phyloP scores from a whole-genome alignment of 148 eudicot genomes.

The Rhododendron ovatum region DNA sequence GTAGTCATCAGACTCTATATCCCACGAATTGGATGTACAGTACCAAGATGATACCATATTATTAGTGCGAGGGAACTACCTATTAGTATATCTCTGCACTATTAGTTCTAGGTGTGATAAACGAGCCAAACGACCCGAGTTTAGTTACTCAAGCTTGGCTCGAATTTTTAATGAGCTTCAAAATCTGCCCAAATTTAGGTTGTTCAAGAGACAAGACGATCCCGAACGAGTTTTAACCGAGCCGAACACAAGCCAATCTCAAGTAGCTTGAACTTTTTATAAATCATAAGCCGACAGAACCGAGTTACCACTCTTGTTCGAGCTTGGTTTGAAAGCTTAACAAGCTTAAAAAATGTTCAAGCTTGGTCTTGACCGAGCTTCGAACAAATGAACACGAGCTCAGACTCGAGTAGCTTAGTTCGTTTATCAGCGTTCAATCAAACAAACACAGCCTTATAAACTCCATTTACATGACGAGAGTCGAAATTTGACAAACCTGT shows the following conservation, averaged over 20 bases:
- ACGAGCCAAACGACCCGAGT: not conserved
- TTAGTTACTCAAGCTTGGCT: not conserved
- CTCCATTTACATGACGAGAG: not conserved
- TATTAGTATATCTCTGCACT: not conserved
- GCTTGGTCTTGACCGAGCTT: not conserved
- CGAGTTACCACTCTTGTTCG: no score
- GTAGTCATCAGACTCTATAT: not conserved
- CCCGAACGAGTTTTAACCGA: no score
- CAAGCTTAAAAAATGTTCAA: no score
- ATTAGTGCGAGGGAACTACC: not conserved
- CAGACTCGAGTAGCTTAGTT: not conserved
- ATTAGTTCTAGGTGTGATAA: not conserved
- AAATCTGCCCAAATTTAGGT: not conserved
- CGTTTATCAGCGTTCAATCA: not conserved
- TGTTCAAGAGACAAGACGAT: not conserved
- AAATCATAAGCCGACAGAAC: no score
- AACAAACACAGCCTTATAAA: not conserved
- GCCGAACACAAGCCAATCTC: not conserved
- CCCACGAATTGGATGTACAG: not conserved
- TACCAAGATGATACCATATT: not conserved
- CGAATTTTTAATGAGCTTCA: not conserved
- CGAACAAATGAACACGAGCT: not conserved
- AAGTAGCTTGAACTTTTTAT: not conserved
- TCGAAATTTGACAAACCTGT: slow-evolving; percentile 46
- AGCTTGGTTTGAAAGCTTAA: not conserved